A percentile compares a stretch with the other conserved stretches of the same genome.
These are phyloP conservation scores for Cucumis melo DNA, from an alignment of 306 rosid genomes.

Conservation along the genomic window DNA sequence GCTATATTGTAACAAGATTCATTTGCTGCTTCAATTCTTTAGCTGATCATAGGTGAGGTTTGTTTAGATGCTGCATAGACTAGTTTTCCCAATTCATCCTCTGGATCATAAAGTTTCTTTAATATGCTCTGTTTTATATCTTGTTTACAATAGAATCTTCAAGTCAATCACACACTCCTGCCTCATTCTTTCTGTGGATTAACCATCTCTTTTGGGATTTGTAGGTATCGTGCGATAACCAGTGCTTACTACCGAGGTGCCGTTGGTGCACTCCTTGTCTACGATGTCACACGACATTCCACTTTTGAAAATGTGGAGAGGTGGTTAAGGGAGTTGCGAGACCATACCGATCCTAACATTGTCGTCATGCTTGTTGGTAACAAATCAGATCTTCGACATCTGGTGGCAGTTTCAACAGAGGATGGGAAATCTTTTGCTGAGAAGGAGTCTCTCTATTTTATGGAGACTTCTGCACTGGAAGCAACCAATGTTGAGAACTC, in stretches of 20 bases:
- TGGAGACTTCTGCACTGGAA: constrained; percentile 55
- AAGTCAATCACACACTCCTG: background rate
- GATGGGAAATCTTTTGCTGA: constrained; percentile 41
- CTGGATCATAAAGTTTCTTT: background rate
- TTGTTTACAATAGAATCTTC: background rate
- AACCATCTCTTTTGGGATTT: background rate
- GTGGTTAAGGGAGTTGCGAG: constrained; percentile 50
- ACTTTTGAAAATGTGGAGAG: constrained; percentile 43
- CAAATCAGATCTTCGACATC: constrained; percentile 53
- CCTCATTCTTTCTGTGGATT: background rate
- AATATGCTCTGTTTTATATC: background rate
- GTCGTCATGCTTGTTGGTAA: constrained; percentile 58
- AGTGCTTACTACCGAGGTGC: constrained; percentile 61
- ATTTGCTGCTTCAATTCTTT: background rate
- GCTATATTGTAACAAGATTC: background rate
- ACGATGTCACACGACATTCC: constrained; percentile 43
- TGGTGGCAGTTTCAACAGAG: constrained; percentile 43
- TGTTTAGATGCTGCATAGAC: background rate
- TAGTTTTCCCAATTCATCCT: background rate
- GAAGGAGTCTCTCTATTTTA: constrained; percentile 39
- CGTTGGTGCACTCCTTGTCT: constrained; percentile 47
- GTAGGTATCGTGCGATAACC: constrained; percentile 51
- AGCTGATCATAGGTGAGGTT: background rate
- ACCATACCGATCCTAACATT: constrained; percentile 47
- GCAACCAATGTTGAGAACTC: constrained; percentile 43